Conservation (phyloP, 306 rosid genomes). For the Leucaena leucocephala region DNA sequence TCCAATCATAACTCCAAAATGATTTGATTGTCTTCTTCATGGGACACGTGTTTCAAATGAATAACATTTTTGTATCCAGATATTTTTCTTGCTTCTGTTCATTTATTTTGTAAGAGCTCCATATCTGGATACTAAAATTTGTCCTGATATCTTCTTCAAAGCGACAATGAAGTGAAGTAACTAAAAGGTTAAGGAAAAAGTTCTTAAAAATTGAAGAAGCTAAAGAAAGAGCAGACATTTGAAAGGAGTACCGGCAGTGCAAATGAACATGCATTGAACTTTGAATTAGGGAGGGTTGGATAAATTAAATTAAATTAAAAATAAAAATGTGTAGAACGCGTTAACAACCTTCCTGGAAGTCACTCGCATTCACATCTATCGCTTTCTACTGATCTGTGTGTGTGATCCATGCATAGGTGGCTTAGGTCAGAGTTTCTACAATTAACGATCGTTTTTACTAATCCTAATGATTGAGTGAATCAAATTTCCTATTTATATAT, state of each 20-base stretch:
- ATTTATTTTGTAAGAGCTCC: too few relatives aligned
- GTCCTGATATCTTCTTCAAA: too few relatives aligned
- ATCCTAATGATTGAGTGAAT: not conserved
- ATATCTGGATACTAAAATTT: too few relatives aligned
- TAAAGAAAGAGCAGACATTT: not conserved
- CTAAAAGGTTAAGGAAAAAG: too few relatives aligned
- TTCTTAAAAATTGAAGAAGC: too few relatives aligned
- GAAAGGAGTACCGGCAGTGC: not conserved
- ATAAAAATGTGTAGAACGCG: not conserved
- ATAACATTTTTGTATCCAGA: too few relatives aligned
- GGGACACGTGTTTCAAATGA: too few relatives aligned
- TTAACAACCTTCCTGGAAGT: not conserved
- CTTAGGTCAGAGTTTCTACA: conserved; percentile 15
- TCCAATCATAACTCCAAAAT: too few relatives aligned
- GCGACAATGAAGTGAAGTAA: too few relatives aligned
- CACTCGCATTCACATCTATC: not conserved
- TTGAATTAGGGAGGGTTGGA: not conserved
- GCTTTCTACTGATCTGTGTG: conserved; percentile 8
- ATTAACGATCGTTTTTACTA: not conserved
- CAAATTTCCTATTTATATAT: not conserved
- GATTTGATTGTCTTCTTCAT: too few relatives aligned
- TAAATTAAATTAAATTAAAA: not conserved
- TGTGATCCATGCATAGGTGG: not conserved
- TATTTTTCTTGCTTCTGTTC: too few relatives aligned
- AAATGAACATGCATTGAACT: not conserved